Evolutionary conservation across 1,284 basidiomycete species (phyloP).

Genomic region (Heterobasidion annosum): DNA sequence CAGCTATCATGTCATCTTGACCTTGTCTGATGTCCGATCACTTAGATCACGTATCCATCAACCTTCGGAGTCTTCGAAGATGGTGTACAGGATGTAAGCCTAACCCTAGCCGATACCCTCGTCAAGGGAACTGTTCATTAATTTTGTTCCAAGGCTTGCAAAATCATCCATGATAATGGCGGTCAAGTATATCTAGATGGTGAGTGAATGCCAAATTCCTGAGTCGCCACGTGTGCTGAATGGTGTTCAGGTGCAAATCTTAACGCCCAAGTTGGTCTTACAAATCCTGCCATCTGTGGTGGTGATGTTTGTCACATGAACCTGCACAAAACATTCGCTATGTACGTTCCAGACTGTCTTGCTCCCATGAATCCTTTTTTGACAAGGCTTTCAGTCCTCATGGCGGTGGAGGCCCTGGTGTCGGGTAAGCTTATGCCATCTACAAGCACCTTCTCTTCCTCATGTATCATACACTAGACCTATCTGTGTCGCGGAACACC

Average conservation of each 20-base stretch:
- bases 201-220: constrained; percentile 14
- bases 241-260: constrained; percentile 66
- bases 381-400: constrained; percentile 58
- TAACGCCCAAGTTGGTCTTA: constrained; percentile 93
- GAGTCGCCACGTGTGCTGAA: background rate
- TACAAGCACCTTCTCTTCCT: background rate
- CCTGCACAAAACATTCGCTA: constrained; percentile 93
- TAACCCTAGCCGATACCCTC: background rate
- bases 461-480: constrained; percentile 44
- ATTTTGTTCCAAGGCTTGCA: constrained; percentile 54
- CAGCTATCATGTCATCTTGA: background rate
- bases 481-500: constrained; percentile 90
- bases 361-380: constrained; percentile 10
- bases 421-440: constrained; percentile 45
- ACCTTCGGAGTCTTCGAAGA: constrained; percentile 97
- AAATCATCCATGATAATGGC: constrained; percentile 90
- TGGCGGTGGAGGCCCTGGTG: constrained; percentile 94
- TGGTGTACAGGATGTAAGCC: constrained; percentile 69
- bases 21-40: background rate
- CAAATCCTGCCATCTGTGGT: constrained; percentile 92
- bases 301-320: constrained; percentile 98
- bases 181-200: constrained; percentile 98
- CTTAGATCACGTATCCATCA: constrained; percentile 85
- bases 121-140: background rate
- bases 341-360: constrained; percentile 34